Conservation (phyloP, 768 basidiomycete species). For the Lactarius evosmus region DNA sequence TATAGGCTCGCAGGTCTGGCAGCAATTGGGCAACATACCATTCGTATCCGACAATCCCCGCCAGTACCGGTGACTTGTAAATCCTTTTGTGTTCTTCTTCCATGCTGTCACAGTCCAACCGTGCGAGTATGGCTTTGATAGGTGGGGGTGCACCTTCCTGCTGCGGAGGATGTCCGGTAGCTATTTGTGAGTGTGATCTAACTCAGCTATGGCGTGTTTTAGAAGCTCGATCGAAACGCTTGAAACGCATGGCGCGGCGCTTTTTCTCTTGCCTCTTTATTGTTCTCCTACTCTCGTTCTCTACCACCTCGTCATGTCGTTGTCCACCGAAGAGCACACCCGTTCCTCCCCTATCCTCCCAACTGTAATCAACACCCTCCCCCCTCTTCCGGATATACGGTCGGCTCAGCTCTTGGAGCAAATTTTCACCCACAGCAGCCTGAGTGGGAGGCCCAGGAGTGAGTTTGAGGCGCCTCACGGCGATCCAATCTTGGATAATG, state of each 20-base stretch:
- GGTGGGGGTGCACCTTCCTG: background rate
- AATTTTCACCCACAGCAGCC: conserved; percentile 11
- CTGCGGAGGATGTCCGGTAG: background rate
- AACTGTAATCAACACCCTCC: background rate
- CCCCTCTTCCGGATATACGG: conserved; percentile 5
- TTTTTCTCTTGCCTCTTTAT: background rate
- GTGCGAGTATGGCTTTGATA: background rate
- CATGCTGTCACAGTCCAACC: background rate
- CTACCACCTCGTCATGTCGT: background rate
- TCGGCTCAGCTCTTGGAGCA: background rate
- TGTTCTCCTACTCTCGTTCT: background rate
- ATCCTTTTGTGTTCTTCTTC: background rate
- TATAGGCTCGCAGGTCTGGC: background rate
- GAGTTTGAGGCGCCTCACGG: background rate
- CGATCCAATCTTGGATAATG: background rate
- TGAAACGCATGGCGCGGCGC: conserved; percentile 5
- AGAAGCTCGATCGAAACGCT: background rate
- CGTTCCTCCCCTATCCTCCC: background rate
- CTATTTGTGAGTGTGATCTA: background rate
- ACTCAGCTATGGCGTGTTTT: background rate
- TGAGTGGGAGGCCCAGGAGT: background rate
- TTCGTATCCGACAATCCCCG: background rate
- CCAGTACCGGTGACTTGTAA: background rate
- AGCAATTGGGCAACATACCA: background rate
- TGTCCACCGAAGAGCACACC: background rate